Conservation (phyloP, 2,329 filamentous ascomycete species). For the Biscogniauxia sp. region DNA sequence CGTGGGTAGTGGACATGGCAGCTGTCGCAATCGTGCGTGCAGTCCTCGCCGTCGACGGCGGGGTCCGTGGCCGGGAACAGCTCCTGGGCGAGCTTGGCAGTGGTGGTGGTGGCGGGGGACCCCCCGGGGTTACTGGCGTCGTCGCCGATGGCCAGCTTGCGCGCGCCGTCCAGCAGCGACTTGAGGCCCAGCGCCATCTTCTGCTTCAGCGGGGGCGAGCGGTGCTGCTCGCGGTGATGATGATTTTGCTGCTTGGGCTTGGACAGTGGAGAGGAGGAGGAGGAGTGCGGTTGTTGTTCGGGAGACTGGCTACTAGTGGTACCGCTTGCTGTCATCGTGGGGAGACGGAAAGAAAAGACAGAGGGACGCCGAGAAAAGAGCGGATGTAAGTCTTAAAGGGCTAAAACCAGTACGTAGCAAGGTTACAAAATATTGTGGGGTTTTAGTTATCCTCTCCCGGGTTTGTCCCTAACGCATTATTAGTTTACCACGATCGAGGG, state of each 20-base stretch:
- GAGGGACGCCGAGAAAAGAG: neutral
- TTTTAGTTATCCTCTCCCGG: no score
- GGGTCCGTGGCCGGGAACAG: slow-evolving; percentile 76
- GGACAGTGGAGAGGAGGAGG: slow-evolving; percentile 2
- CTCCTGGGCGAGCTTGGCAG: slow-evolving; percentile 32
- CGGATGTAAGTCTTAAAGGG: neutral
- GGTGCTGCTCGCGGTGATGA: slow-evolving; percentile 1
- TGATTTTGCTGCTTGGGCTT: neutral
- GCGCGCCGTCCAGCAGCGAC: slow-evolving; percentile 38
- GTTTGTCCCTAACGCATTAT: no score
- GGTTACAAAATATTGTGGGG: no score
- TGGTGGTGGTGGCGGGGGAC: slow-evolving; percentile 13
- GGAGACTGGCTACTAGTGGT: neutral
- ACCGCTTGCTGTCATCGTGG: neutral
- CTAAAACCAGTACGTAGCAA: neutral
- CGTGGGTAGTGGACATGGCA: slow-evolving; percentile 78
- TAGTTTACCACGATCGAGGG: no score
- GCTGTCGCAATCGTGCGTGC: slow-evolving; percentile 78
- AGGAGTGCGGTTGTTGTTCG: neutral
- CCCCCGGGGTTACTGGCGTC: slow-evolving; percentile 15
- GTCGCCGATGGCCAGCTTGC: slow-evolving; percentile 33
- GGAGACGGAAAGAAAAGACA: neutral
- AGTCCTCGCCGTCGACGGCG: slow-evolving; percentile 82
- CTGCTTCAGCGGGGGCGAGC: slow-evolving; percentile 22
- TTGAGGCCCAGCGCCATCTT: slow-evolving; percentile 42